Evolutionary conservation across 169 alveolate genomes (phyloP).

Genomic region (Toxoplasma gondii): DNA sequence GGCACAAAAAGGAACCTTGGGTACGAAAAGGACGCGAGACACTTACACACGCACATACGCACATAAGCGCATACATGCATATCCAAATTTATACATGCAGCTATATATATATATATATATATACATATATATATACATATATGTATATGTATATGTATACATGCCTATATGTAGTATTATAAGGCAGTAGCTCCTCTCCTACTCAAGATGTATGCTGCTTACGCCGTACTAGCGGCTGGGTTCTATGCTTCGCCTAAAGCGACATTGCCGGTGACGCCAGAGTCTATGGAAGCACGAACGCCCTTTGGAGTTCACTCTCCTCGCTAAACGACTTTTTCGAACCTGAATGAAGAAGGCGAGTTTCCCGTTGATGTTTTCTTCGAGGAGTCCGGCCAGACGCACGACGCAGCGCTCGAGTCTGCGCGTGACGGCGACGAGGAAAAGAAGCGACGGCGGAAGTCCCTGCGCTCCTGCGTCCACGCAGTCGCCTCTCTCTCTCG

Average conservation of each 20-base stretch:
- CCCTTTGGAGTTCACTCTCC: too few species aligned
- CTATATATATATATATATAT: not conserved
- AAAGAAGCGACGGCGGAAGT: not conserved
- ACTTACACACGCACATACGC: not conserved
- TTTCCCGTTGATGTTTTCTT: not conserved
- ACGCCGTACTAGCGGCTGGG: too few species aligned
- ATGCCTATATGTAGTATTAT: too few species aligned
- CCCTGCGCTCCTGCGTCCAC: not conserved
- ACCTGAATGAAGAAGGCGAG: conserved; percentile 31
- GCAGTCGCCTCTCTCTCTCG: not conserved
- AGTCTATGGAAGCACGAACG: too few species aligned
- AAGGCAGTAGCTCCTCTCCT: too few species aligned
- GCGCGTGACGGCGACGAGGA: not conserved
- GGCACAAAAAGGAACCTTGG: too few species aligned
- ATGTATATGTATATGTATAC: not conserved
- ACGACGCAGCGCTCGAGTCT: conserved; percentile 23
- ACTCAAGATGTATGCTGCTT: not conserved
- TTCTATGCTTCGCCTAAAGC: too few species aligned
- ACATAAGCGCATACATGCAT: not conserved
- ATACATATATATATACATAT: not conserved
- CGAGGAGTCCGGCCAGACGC: conserved; percentile 5
- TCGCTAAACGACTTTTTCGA: too few species aligned
- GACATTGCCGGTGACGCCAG: too few species aligned
- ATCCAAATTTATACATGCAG: not conserved
- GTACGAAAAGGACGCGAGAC: not conserved